Base-by-base conservation (phyloP, 1,284 basidiomycete genomes). In the Cryptococcus floricola region DNA sequence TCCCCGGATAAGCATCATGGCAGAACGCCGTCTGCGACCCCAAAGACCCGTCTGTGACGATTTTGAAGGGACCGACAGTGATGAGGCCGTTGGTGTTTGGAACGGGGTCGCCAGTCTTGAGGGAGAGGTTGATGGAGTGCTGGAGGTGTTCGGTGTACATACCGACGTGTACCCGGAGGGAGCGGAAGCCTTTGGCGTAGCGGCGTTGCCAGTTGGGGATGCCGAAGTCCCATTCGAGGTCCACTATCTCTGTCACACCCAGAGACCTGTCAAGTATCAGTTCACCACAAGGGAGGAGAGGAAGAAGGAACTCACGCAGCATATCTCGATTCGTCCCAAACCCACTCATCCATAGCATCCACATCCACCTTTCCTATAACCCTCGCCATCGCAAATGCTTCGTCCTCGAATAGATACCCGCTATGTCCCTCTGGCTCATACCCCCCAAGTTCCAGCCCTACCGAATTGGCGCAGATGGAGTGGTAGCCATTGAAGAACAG, bases 211-310 rank as follows among this genome's bases (percentile, higher is more conserved):
- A 74, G 25, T 56, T 54, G 0, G 49, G 38, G 14, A 71, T 63
- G 53, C 71, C 72, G 59, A 66, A 62, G 8, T 60, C 64, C 63
- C 69, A 69, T 57, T 75, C 73, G 14, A 75, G 61, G 25, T 75
- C 73, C 39, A 71, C 67, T n/a, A 75, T 64, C 50, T 68, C 63
- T 3, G 71, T 73, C 23, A 74, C 65, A 13, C 71, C 71, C 31
- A 68, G 61, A 2, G 56, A 54, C 8, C 68, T 71, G 50, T 2
- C 7, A 12, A 16, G 18, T 10, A 23, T 18, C 39, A 49, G 19
- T 34, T 1, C 31, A 6, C 25, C 23, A 23, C 45, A 25, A 13
- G 2, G 4, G 5, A 12, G 7, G 10, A 46, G 16, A 3, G 10
- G 25, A 46, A n/a, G 13, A 5, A 34, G 3, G 5, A 27, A 68